Conservation (phyloP, 768 basidiomycete species). For the Agaricus subrufescens region DNA sequence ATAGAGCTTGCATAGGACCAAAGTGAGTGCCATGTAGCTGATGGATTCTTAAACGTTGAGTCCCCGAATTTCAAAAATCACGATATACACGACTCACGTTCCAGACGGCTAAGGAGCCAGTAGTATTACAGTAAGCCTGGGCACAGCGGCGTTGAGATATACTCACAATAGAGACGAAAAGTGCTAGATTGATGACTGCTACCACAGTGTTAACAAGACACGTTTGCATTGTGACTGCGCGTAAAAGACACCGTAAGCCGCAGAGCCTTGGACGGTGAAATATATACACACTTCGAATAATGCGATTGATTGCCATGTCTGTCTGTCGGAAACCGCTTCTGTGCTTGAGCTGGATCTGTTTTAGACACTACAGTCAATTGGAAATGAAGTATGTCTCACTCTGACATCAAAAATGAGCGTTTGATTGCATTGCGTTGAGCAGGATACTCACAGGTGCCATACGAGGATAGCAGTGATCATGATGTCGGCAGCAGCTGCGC, state of each 20-base stretch:
- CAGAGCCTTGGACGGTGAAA: too few species aligned
- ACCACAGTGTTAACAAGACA: constrained; percentile 29
- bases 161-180: constrained; percentile 24
- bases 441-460: constrained; percentile 31
- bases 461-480: constrained; percentile 39
- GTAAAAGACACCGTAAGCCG: background rate
- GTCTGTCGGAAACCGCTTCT: constrained; percentile 37
- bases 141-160: background rate
- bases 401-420: background rate
- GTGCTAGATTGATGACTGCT: constrained; percentile 26
- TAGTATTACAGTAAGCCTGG: background rate
- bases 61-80: background rate
- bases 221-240: constrained; percentile 31
- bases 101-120: constrained; percentile 9
- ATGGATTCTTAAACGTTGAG: background rate
- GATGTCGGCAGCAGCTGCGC: constrained; percentile 34
- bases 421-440: background rate
- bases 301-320: constrained; percentile 35
- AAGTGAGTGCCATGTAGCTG: constrained; percentile 33
- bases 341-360: constrained; percentile 26
- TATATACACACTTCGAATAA: constrained; percentile 31
- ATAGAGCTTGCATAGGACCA: constrained; percentile 35
- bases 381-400: background rate
- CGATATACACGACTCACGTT: constrained; percentile 2
- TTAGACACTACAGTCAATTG: background rate